phyloP scores from a whole-genome alignment of 129 eudicot genomes.

The Helianthus annuus region DNA sequence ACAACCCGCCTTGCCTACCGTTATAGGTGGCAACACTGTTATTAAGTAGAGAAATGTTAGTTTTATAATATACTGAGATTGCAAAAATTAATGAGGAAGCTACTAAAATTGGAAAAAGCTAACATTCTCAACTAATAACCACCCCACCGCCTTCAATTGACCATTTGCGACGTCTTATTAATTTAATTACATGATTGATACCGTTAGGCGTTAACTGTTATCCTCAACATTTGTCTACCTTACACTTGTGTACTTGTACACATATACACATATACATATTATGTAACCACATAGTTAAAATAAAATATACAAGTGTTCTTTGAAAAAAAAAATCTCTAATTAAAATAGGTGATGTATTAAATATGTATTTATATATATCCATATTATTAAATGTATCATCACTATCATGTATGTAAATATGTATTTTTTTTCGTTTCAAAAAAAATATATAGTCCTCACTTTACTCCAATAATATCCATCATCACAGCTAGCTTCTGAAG shows the following conservation, averaged over 20 bases:
- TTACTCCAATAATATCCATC: constrained; percentile 20
- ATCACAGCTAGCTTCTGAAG: not conserved
- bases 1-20: no score
- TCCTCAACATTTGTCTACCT: not conserved
- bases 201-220: constrained; percentile 29
- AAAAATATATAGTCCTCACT: constrained; percentile 22
- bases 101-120: constrained; percentile 13
- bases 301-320: no score
- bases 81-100: constrained; percentile 18
- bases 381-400: no score
- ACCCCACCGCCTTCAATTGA: constrained; percentile 21
- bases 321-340: no score
- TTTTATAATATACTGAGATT: not conserved
- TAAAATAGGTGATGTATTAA: no score
- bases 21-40: no score
- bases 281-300: no score
- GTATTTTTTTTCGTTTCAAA: no score
- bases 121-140: constrained; percentile 37
- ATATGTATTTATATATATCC: no score
- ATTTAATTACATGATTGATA: constrained; percentile 19
- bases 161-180: not conserved
- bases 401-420: not conserved
- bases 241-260: not conserved
- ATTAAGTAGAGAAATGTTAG: no score
- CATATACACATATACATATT: no score